phyloP scores from a whole-genome alignment of 805 yeast genomes.

The Nakazawaea ishiwadae region DNA sequence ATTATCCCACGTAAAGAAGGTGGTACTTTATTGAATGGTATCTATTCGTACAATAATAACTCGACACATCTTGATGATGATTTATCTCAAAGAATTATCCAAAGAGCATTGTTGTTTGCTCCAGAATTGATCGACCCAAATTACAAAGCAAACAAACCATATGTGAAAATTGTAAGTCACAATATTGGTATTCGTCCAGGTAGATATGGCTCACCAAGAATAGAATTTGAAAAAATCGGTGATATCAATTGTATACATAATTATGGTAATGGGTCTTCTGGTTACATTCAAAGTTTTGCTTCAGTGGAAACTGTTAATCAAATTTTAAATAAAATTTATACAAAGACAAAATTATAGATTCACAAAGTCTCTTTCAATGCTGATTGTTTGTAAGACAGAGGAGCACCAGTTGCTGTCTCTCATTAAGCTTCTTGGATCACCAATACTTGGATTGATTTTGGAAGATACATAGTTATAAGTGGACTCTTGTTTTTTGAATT shows the following conservation, averaged over 20 bases:
- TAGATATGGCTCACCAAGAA: slow-evolving; percentile 53
- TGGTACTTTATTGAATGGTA: slow-evolving; percentile 65
- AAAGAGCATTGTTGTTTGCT: slow-evolving; percentile 35
- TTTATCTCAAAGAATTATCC: slow-evolving; percentile 42
- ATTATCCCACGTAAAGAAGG: slow-evolving; percentile 72
- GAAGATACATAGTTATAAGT: slow-evolving; percentile 42
- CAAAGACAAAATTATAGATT: slow-evolving; percentile 6
- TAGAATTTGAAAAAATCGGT: slow-evolving; percentile 31
- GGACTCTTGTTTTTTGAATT: slow-evolving; percentile 67
- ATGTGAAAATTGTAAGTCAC: slow-evolving; percentile 42
- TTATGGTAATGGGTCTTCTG: slow-evolving; percentile 70
- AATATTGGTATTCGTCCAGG: slow-evolving; percentile 70
- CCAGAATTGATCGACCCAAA: slow-evolving; percentile 31
- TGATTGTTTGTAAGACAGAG: slow-evolving; percentile 23
- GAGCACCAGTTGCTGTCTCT: slow-evolving; percentile 89
- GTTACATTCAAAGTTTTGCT: slow-evolving; percentile 66
- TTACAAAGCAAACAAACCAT: slow-evolving; percentile 27
- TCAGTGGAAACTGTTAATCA: slow-evolving; percentile 38
- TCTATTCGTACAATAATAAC: slow-evolving; percentile 19
- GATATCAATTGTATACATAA: slow-evolving; percentile 40
- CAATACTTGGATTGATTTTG: slow-evolving; percentile 39
- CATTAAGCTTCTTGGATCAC: slow-evolving; percentile 64
- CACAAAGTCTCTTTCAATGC: slow-evolving; percentile 8
- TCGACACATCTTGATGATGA: slow-evolving; percentile 31
- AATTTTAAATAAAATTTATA: neutral